Conservation (phyloP, 148 eudicot species). For the Vaccinium darrowii region DNA sequence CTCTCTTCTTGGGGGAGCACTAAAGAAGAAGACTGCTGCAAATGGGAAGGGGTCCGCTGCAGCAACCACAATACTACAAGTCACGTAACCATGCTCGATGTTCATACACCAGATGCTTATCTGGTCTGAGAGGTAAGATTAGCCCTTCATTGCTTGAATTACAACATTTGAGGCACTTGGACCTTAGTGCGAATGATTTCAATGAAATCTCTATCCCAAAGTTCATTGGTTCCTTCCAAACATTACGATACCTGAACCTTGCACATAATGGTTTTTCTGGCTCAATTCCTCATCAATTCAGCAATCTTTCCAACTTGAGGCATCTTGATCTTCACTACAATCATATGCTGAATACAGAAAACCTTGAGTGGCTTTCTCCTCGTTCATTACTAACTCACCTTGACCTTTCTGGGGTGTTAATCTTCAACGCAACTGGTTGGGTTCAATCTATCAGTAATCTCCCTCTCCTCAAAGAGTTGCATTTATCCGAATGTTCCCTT, state of each 20-base stretch:
- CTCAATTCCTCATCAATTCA: not conserved
- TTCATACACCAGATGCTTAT: too few relatives aligned
- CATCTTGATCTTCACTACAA: not conserved
- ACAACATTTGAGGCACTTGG: not conserved
- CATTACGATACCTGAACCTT: too few relatives aligned
- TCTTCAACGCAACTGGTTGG: not conserved
- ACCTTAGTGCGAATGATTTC: not conserved
- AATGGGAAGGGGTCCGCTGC: too few relatives aligned
- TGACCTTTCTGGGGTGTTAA: not conserved
- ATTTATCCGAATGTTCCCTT: not conserved
- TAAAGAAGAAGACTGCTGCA: too few relatives aligned
- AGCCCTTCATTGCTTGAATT: not conserved
- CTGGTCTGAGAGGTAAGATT: too few relatives aligned
- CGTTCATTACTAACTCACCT: not conserved
- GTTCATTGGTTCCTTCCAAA: too few relatives aligned
- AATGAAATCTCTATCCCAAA: too few relatives aligned
- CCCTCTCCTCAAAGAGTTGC: not conserved
- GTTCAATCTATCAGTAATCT: not conserved
- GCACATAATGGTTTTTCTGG: not conserved
- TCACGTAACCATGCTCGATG: too few relatives aligned
- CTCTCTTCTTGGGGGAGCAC: too few relatives aligned
- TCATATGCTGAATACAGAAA: not conserved
- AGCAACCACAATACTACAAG: too few relatives aligned
- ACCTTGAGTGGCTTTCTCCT: not conserved
- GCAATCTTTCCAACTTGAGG: not conserved